A percentile compares a stretch with the other conserved stretches of the same genome.
Conservation (phyloP, 2,329 filamentous ascomycete species). For the Epichloe bromicola region DNA sequence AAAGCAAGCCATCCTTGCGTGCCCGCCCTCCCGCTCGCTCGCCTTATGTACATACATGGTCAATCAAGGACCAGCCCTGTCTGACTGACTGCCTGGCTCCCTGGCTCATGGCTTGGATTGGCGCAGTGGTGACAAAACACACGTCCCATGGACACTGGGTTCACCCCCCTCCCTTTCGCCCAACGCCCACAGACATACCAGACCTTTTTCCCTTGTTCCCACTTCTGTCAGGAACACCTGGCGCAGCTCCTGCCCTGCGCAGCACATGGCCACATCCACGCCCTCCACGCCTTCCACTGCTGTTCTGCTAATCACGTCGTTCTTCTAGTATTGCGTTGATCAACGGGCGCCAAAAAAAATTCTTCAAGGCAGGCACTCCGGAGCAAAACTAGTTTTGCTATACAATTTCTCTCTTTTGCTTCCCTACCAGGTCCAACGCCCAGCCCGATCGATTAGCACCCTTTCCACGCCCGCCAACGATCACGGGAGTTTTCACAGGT, state of each 20-base stretch:
- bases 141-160: not conserved
- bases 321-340: too few relatives aligned
- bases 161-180: not conserved
- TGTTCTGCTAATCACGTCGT: too few relatives aligned
- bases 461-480: too few relatives aligned
- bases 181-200: not conserved
- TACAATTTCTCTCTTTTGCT: too few relatives aligned
- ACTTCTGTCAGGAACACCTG: not conserved
- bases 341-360: too few relatives aligned
- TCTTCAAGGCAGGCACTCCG: too few relatives aligned
- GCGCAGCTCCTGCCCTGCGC: not conserved
- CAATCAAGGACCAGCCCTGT: not conserved
- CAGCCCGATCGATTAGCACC: too few relatives aligned
- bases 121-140: not conserved
- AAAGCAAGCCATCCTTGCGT: conserved; percentile 3
- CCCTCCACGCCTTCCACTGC: not conserved
- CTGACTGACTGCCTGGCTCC: not conserved
- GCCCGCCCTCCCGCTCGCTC: conserved; percentile 1
- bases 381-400: too few relatives aligned
- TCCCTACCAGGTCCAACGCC: too few relatives aligned
- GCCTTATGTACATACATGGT: too few relatives aligned
- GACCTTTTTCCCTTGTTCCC: not conserved
- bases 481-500: too few relatives aligned
- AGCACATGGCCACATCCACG: not conserved
- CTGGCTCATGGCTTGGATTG: not conserved